Percentiles rank a stretch among this genome's conserved stretches.
These are phyloP conservation scores for Sclerotinia borealis DNA, from an alignment of 2,329 filamentous ascomycete species.

Conservation along the genomic window DNA sequence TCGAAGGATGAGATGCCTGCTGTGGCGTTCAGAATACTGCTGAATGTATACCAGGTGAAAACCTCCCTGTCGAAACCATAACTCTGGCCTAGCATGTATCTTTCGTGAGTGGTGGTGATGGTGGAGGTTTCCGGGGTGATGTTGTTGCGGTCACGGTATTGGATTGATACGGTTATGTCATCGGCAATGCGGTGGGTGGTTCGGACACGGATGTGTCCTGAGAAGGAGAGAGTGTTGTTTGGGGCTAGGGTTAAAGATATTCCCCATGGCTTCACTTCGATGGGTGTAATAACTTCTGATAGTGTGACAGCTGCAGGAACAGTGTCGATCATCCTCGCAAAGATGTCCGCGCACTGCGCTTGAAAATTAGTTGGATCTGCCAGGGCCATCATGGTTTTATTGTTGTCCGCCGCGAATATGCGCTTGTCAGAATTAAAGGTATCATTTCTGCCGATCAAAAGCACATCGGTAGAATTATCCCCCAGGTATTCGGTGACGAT, in stretches of 20 bases:
- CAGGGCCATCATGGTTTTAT: slow-evolving; percentile 47
- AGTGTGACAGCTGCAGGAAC: slow-evolving; percentile 47
- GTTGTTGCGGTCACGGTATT: neutral
- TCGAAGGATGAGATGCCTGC: neutral
- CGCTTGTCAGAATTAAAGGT: slow-evolving; percentile 47
- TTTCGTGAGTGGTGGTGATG: neutral
- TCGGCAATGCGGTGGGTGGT: neutral
- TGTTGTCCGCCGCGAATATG: slow-evolving; percentile 49
- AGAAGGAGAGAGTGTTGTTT: neutral
- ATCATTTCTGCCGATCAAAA: slow-evolving; percentile 40
- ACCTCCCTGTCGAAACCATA: neutral
- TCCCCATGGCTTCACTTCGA: neutral
- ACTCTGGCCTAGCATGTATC: neutral
- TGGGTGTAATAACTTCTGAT: slow-evolving; percentile 49
- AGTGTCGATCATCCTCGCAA: slow-evolving; percentile 55
- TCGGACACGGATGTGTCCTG: neutral
- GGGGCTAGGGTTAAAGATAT: neutral
- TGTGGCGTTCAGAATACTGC: neutral
- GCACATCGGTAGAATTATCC: slow-evolving; percentile 10
- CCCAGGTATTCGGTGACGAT: neutral
- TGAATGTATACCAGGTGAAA: neutral
- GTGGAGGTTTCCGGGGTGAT: neutral
- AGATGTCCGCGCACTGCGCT: slow-evolving; percentile 42
- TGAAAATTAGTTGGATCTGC: slow-evolving; percentile 40
- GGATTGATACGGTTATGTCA: neutral